Evolutionary conservation across 2,329 filamentous ascomycete species (phyloP).

Genomic region (Cucurbitaria berberidis): DNA sequence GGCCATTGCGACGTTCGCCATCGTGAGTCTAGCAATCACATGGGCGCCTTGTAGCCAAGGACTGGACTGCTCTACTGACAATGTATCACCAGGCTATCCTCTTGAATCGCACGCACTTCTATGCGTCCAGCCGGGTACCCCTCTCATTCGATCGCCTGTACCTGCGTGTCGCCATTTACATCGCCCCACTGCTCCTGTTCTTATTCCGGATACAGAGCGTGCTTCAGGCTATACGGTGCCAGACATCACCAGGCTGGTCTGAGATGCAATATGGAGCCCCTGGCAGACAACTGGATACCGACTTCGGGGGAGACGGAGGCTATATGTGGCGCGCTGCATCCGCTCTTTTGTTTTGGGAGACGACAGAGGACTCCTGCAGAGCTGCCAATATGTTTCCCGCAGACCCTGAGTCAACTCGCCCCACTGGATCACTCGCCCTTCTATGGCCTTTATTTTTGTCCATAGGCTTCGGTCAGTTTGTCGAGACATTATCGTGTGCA

Average conservation of each 20-base stretch:
- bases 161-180: constrained; percentile 47
- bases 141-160: constrained; percentile 74
- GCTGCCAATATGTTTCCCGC: constrained; percentile 72
- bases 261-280: constrained; percentile 55
- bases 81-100: constrained; percentile 69
- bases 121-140: constrained; percentile 83
- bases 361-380: constrained; percentile 75
- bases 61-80: constrained; percentile 2
- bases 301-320: constrained; percentile 65
- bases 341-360: constrained; percentile 72
- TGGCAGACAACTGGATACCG: constrained; percentile 51
- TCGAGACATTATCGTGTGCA: constrained; percentile 87
- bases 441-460: constrained; percentile 78
- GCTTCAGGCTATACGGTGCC: constrained; percentile 87
- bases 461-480: constrained; percentile 76
- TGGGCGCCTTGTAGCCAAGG: not conserved
- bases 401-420: constrained; percentile 58
- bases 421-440: constrained; percentile 78
- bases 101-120: constrained; percentile 90
- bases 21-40: constrained; percentile 57
- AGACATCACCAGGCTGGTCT: constrained; percentile 66
- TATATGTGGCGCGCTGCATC: constrained; percentile 77
- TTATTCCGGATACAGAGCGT: constrained; percentile 69
- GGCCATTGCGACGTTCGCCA: constrained; percentile 85
- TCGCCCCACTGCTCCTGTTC: constrained; percentile 41